Conservation (phyloP, 257 asterid genomes). For the Orobanche coerulescens region DNA sequence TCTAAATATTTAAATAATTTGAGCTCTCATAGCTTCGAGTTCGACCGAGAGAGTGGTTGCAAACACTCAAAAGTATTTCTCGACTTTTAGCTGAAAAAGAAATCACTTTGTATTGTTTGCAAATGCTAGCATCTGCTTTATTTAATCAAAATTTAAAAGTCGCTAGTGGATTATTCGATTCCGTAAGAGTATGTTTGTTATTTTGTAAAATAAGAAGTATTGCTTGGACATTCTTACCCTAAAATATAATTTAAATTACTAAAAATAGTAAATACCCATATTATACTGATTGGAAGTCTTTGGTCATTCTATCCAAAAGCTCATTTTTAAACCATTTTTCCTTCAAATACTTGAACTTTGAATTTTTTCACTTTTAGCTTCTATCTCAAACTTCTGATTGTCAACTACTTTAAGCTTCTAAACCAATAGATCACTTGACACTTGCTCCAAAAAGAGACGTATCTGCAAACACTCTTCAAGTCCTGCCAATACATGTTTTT, state of each 20-base stretch:
- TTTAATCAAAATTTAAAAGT: too few relatives aligned
- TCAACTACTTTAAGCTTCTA: background rate
- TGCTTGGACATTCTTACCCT: background rate
- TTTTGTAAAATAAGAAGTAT: background rate
- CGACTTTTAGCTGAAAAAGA: too few relatives aligned
- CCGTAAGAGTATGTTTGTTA: background rate
- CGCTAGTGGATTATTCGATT: background rate
- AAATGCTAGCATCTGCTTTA: too few relatives aligned
- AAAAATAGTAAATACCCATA: background rate
- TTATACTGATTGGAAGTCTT: background rate
- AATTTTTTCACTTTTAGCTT: background rate
- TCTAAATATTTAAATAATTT: slow-evolving; percentile 1
- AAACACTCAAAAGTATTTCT: background rate
- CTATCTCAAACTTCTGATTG: background rate
- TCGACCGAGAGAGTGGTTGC: background rate
- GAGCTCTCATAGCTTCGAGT: background rate
- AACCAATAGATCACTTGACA: too few relatives aligned
- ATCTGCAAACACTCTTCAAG: background rate
- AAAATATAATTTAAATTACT: too few relatives aligned
- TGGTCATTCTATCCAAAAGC: background rate
- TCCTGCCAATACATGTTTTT: background rate
- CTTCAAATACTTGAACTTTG: background rate
- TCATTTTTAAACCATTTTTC: background rate
- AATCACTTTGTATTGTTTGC: too few relatives aligned
- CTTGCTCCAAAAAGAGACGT: background rate